A percentile compares a stretch with the other conserved stretches of the same genome.
Conservation (phyloP, 1,284 basidiomycete genomes). For the Mycosarcoma mackinlayi region DNA sequence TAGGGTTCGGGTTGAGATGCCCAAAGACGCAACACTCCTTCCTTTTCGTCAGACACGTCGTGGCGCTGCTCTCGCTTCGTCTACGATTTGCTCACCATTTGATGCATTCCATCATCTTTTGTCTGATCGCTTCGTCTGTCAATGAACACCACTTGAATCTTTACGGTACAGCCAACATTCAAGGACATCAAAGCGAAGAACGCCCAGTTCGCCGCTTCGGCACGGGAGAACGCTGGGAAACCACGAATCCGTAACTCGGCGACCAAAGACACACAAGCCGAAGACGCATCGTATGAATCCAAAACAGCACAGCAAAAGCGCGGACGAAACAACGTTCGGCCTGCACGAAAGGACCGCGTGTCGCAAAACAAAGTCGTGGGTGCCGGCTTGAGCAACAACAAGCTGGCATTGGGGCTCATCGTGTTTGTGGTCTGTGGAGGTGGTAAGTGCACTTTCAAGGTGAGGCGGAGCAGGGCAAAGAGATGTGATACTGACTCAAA, state of each 20-base stretch:
- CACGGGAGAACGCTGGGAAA: slow-evolving; percentile 40
- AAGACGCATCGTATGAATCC: not conserved
- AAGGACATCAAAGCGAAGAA: slow-evolving; percentile 45
- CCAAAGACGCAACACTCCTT: too few relatives aligned
- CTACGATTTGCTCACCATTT: too few relatives aligned
- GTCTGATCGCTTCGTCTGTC: too few relatives aligned
- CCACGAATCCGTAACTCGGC: slow-evolving; percentile 22
- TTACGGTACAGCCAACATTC: slow-evolving; percentile 24
- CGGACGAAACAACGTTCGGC: slow-evolving; percentile 30
- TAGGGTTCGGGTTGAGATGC: too few relatives aligned
- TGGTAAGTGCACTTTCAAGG: slow-evolving; percentile 27
- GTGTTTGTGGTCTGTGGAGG: slow-evolving; percentile 51
- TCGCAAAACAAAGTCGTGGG: not conserved
- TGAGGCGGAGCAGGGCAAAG: not conserved
- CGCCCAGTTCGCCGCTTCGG: slow-evolving; percentile 20
- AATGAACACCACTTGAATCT: too few relatives aligned
- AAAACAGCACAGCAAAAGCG: not conserved
- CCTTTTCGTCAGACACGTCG: too few relatives aligned
- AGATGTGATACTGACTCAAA: not conserved
- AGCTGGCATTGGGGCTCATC: slow-evolving; percentile 27
- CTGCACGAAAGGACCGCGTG: slow-evolving; percentile 10
- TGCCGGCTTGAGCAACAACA: slow-evolving; percentile 15
- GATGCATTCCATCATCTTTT: too few relatives aligned
- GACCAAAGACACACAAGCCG: not conserved
- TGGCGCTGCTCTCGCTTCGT: too few relatives aligned